Evolutionary conservation across 2,329 filamentous ascomycete genomes (phyloP).

Genomic region (Monilinia fructicola): DNA sequence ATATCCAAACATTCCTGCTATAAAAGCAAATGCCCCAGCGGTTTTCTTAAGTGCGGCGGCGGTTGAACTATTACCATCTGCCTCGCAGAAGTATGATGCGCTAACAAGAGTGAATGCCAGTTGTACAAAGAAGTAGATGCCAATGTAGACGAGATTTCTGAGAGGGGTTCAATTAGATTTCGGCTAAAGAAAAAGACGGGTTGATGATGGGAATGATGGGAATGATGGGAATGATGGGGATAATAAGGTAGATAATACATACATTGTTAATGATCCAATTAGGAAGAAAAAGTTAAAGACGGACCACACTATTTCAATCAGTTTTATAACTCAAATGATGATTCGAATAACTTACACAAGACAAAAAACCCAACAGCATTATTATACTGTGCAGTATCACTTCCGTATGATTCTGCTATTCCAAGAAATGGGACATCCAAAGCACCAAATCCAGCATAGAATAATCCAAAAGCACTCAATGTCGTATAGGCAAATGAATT

Average conservation of each 20-base stretch:
- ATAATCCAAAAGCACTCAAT: slow-evolving; percentile 53
- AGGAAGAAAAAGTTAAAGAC: slow-evolving; percentile 41
- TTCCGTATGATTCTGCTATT: slow-evolving; percentile 37
- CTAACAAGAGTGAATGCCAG: slow-evolving; percentile 47
- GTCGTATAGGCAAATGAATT: slow-evolving; percentile 56
- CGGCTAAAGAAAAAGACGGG: neutral
- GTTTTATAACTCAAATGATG: neutral
- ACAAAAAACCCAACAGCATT: slow-evolving; percentile 8
- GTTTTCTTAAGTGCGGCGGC: slow-evolving; percentile 38
- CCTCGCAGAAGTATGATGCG: slow-evolving; percentile 47
- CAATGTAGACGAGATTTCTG: slow-evolving; percentile 48
- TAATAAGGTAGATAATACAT: neutral
- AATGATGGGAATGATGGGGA: too few relatives aligned
- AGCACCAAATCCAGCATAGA: slow-evolving; percentile 51
- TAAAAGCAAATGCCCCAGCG: slow-evolving; percentile 4
- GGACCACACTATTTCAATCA: neutral
- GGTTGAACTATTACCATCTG: slow-evolving; percentile 44
- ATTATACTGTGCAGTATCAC: slow-evolving; percentile 8
- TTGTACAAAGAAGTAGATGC: slow-evolving; percentile 50
- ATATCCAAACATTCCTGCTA: slow-evolving; percentile 48
- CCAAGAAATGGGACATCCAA: slow-evolving; percentile 50
- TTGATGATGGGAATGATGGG: too few relatives aligned
- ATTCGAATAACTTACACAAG: neutral
- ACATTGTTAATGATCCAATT: slow-evolving; percentile 45
- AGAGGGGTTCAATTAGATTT: neutral